Evolutionary conservation across 805 yeast species (phyloP), one percentile per base, ranked within the genome.

Genomic region (Myxozyma sirexii): DNA sequence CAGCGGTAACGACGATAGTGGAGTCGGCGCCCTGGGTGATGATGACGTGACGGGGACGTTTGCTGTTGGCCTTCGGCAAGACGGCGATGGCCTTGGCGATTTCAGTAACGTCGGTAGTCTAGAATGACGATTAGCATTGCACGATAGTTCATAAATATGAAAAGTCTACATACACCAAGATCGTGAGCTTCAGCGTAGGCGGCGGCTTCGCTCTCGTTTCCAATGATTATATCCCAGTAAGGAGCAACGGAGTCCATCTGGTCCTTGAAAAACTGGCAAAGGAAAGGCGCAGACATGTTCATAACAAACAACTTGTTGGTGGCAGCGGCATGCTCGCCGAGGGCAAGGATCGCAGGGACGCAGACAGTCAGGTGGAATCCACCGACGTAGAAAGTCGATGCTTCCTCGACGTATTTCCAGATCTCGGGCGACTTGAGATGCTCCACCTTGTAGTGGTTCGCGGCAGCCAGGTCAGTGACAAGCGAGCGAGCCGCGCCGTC

Each of bases 321-420:
- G 62, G 80, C 88, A 63, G 94, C 88, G 66, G 98, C 97, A 74
- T 94, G 97, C 77, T 90, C 82, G 68, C 97, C 99, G 70, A 94
- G 81, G 60, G 86, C 84, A 68, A 82, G 80, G 71, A 94, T 94
- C 58, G 99, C 97, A 61, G 87, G 96, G 67, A 97, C 97, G 67
- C 96, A 89, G 59, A 94, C 99, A 59, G 99, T 94, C 78, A 94
- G 82, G 77, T 94, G 99, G 90, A 86, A 94, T n/a, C 99, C 99
- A 71, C 98, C 99, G 72, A 94, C 88, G 83, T 94, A 94, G 81
- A 79, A 94, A 70, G 80, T 81, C 74, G 85, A 80, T 62, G 93
- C 98, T 52, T 78, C 80, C 77, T 90, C 91, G 63, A 94, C 96
- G 60, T 80, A 77, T 66, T 78, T 78, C 97, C 97, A 92, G 82